Conservation (phyloP, 2,329 filamentous ascomycete genomes). For the Monosporascus sp. region DNA sequence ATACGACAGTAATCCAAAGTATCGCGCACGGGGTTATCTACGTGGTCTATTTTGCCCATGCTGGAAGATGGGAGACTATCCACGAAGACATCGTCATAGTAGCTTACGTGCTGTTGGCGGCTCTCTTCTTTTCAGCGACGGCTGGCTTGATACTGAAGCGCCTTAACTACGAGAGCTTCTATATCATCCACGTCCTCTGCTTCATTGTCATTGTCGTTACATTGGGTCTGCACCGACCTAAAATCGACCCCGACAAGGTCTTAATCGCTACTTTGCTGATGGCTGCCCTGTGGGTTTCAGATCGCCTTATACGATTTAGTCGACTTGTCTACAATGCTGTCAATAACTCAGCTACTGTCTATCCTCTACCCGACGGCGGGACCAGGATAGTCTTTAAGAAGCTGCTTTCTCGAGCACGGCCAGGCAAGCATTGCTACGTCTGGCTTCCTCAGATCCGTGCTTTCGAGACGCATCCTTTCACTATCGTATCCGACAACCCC, state of each 20-base stretch:
- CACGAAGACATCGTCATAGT: constrained; percentile 24
- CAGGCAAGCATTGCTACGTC: constrained; percentile 59
- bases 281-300: constrained; percentile 36
- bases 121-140: constrained; percentile 32
- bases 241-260: constrained; percentile 28
- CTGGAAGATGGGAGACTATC: constrained; percentile 17
- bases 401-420: constrained; percentile 35
- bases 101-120: constrained; percentile 31
- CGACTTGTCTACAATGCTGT: constrained; percentile 31
- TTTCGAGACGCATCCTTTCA: constrained; percentile 60
- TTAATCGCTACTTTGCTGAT: constrained; percentile 34
- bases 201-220: constrained; percentile 36
- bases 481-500: constrained; percentile 47
- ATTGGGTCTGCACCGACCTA: constrained; percentile 39
- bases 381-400: constrained; percentile 44
- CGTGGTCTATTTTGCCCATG: constrained; percentile 22
- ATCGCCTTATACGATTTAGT: constrained; percentile 35
- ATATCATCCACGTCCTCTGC: constrained; percentile 36
- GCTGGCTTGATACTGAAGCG: constrained; percentile 28
- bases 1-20: constrained; percentile 31
- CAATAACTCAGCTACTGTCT: constrained; percentile 35
- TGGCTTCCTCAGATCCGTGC: constrained; percentile 55
- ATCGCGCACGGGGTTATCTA: constrained; percentile 34
- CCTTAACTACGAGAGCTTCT: constrained; percentile 43
- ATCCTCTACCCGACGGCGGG: constrained; percentile 38